Percentiles rank a stretch among this genome's conserved stretches.
phyloP scores from a whole-genome alignment of 371 early-diverging fungal genomes.

The Mortierella sp. region DNA sequence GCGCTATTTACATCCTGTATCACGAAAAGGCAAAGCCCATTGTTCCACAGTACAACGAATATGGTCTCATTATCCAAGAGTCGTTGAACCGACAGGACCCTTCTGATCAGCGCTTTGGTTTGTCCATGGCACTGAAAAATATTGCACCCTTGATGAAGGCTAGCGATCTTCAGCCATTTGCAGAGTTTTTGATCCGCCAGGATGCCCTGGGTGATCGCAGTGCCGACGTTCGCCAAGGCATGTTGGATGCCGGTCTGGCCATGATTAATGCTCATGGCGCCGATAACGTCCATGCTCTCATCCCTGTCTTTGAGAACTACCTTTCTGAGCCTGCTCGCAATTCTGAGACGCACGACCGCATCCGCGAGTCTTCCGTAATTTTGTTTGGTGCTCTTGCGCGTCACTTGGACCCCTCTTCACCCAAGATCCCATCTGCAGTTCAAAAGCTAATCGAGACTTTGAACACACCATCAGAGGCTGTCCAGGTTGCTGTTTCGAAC shows the following conservation, averaged over 20 bases:
- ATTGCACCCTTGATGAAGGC: constrained; percentile 76
- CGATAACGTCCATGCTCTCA: constrained; percentile 72
- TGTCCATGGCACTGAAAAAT: constrained; percentile 80
- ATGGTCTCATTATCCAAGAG: constrained; percentile 89
- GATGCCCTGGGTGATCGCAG: constrained; percentile 91
- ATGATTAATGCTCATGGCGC: constrained; percentile 83
- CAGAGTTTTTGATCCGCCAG: constrained; percentile 82
- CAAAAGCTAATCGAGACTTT: constrained; percentile 90
- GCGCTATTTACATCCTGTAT: constrained; percentile 67
- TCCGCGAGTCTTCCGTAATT: constrained; percentile 93
- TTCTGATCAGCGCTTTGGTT: constrained; percentile 84
- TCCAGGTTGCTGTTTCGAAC: constrained; percentile 94
- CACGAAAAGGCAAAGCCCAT: constrained; percentile 78
- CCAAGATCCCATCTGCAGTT: constrained; percentile 84
- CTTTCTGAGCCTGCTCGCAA: constrained; percentile 72
- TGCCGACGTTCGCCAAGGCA: constrained; percentile 82
- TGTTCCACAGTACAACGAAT: constrained; percentile 91
- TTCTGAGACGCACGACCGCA: constrained; percentile 79
- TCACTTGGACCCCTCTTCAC: constrained; percentile 81
- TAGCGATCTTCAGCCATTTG: constrained; percentile 68
- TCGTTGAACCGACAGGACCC: constrained; percentile 87
- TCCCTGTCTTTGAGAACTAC: constrained; percentile 84
- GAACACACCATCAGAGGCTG: constrained; percentile 94
- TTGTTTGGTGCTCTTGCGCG: constrained; percentile 93
- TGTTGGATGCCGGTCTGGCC: constrained; percentile 91